Conservation (phyloP, 2,329 filamentous ascomycete genomes). For the Alternaria sp. region DNA sequence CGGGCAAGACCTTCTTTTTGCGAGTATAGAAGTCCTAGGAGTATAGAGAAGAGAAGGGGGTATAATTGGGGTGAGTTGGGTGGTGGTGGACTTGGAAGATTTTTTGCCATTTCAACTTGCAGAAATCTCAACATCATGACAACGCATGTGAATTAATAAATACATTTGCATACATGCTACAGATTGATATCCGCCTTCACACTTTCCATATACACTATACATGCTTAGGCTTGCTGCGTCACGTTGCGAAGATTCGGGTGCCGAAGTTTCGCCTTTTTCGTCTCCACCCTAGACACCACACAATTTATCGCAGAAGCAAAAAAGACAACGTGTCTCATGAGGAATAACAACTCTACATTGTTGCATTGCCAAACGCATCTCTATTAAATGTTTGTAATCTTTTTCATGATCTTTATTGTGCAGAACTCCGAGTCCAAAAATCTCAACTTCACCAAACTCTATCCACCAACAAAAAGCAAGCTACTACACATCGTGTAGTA, state of each 20-base stretch:
- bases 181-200: fast-evolving
- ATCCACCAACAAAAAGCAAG: not conserved
- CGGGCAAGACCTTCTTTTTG: slow-evolving; percentile 17
- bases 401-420: not conserved
- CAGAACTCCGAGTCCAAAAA: not conserved
- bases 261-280: slow-evolving; percentile 4
- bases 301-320: not conserved
- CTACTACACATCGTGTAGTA: not conserved
- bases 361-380: not conserved
- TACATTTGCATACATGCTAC: not conserved
- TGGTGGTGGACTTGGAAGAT: not conserved
- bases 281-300: not conserved
- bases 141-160: not conserved
- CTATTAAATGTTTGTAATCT: not conserved
- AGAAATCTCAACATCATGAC: not conserved
- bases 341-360: not conserved
- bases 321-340: too few relatives aligned
- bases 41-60: not conserved
- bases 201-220: not conserved
- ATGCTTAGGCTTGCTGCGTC: not conserved
- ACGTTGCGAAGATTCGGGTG: not conserved
- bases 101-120: not conserved
- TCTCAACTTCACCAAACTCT: not conserved
- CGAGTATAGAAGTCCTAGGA: not conserved
- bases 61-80: not conserved